Base-by-base conservation (phyloP, 768 basidiomycete species). In the Suillus variegatus region DNA sequence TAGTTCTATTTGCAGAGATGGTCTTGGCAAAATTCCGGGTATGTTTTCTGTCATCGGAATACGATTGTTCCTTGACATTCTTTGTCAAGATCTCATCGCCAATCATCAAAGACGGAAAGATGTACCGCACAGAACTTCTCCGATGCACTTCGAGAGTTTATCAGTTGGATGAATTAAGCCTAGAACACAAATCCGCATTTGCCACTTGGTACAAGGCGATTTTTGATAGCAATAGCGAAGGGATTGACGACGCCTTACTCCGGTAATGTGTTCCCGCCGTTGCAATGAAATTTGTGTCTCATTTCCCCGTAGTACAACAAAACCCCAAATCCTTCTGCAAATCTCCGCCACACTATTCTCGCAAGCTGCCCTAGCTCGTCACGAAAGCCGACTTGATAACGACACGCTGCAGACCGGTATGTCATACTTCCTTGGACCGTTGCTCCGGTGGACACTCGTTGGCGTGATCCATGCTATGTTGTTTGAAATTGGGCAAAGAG, bases 401-500 rank as follows among this genome's bases (percentile, higher is more conserved):
- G 92, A 92, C 35, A 82, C 83, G 22, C 76, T 94, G 25, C 84
- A 83, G 74, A 93, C 90, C 67, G 93, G 93, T 1, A 82, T 93
- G 43, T 88, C 89, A 6, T 94, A 91, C 74, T 93, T 94, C 70
- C 84, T 87, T 25, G 86, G 87, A 6, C 86, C 88, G 0, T 78
- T 94, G 22, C 80, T 94, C 47, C 88, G 85, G 67, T 94, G 93
- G 93, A 93, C 92, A 0, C 82, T 93, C 6, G 87, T 89, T 3
- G 90, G 91, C 3, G 86, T 93, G 13, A 81, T 93, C 62, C 85
- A 84, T 72, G 84, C 82, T 1, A 80, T 94, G 63, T 74, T 87
- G 35, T 81, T 78, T 65, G 90, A 93, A 60, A 82, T 92, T 46
- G 82, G 86, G 62, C 80, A 81, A 40, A 81, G 77, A 66, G 80